phyloP scores from a whole-genome alignment of 202 grass and related monocot species.

The Brachypodium distachyon region DNA sequence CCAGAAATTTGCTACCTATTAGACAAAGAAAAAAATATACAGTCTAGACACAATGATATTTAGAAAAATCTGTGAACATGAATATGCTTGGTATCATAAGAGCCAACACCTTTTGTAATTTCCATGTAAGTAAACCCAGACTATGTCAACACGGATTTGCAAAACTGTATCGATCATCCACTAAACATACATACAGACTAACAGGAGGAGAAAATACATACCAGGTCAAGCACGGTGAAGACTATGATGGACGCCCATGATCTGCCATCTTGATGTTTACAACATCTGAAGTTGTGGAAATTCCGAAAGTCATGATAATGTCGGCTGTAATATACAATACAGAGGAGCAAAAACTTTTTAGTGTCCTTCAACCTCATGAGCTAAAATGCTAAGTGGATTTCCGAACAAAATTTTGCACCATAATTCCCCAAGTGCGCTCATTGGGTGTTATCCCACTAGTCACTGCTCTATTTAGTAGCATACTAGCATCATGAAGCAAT shows the following conservation, averaged over 20 bases:
- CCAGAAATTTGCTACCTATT: no score
- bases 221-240: not conserved
- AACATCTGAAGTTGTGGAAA: not conserved
- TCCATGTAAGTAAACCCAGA: not conserved
- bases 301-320: not conserved
- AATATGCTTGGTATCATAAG: not conserved
- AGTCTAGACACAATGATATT: not conserved
- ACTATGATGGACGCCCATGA: not conserved
- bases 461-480: conserved; percentile 59
- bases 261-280: not conserved
- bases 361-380: conserved; percentile 8
- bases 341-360: conserved; percentile 10
- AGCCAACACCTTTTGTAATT: not conserved
- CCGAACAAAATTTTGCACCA: conserved; percentile 64
- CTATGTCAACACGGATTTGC: not conserved
- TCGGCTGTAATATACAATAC: not conserved
- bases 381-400: conserved; percentile 21
- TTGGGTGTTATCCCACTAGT: conserved; percentile 49
- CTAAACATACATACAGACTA: conserved; percentile 10
- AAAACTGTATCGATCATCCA: not conserved
- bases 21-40: not conserved
- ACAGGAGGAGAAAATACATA: conserved; percentile 13
- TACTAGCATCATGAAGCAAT: conserved; percentile 59
- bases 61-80: not conserved
- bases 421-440: conserved; percentile 61